Percentiles rank a stretch among this genome's conserved stretches.
Evolutionary conservation across 108 stramenopile genomes (phyloP).

Genomic region (Craspedostauros australis): DNA sequence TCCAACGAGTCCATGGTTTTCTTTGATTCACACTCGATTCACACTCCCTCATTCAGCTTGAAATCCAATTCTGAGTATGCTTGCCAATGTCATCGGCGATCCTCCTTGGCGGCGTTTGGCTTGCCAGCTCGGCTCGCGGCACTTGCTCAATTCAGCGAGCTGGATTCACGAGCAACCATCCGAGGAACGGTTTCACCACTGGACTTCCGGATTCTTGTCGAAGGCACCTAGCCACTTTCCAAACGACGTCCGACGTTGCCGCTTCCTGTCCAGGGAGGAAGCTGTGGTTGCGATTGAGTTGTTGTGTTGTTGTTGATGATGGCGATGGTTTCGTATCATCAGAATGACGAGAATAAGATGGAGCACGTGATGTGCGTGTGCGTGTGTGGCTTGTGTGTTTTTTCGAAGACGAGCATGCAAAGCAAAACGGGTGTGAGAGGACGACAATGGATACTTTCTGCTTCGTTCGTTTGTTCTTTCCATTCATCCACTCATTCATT

Average conservation of each 20-base stretch:
- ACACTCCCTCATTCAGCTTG: constrained; percentile 49
- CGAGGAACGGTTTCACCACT: constrained; percentile 40
- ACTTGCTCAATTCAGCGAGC: constrained; percentile 42
- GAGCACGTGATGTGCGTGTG: too few relatives aligned
- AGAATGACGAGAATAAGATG: too few relatives aligned
- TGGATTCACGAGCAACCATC: constrained; percentile 52
- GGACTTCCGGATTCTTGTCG: constrained; percentile 42
- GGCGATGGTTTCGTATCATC: too few relatives aligned
- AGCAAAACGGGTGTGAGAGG: too few relatives aligned
- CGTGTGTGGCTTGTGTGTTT: too few relatives aligned
- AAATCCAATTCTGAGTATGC: constrained; percentile 54
- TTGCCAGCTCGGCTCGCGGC: constrained; percentile 51
- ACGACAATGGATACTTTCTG: too few relatives aligned
- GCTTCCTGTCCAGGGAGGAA: constrained; percentile 86
- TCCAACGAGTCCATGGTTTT: too few relatives aligned
- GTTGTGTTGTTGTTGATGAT: too few relatives aligned
- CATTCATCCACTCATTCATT: too few relatives aligned
- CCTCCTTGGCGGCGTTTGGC: constrained; percentile 75
- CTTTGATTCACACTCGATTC: too few relatives aligned
- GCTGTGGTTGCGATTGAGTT: constrained; percentile 16
- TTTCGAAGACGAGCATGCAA: too few relatives aligned
- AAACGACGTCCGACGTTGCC: constrained; percentile 81
- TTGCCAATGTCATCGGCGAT: constrained; percentile 72
- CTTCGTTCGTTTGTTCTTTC: too few relatives aligned
- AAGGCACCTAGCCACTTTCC: constrained; percentile 73